These are phyloP conservation scores for Primulina huaijiensis DNA, from an alignment of 257 asterid species.

Conservation along the genomic window DNA sequence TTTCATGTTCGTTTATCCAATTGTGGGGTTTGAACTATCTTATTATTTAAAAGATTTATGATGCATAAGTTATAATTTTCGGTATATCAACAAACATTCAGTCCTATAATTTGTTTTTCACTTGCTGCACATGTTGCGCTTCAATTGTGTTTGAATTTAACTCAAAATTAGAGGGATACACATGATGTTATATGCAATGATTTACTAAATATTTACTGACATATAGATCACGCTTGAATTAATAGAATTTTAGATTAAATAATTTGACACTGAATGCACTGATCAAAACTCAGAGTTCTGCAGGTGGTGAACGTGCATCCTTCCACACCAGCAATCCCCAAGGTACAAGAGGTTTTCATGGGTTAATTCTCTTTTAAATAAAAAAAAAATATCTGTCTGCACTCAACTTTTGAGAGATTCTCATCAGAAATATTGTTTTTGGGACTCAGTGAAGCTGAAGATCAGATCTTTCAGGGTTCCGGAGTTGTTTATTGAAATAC, in stretches of 20 bases:
- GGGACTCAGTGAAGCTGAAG: conserved; percentile 74
- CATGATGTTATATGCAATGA: neutral
- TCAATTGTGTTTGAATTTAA: neutral
- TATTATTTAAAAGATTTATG: neutral
- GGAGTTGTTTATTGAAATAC: conserved; percentile 77
- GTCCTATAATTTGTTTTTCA: too few species aligned
- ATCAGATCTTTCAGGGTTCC: conserved; percentile 94
- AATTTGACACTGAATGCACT: conserved; percentile 38
- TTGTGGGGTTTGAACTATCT: neutral
- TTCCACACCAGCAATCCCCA: conserved; percentile 56
- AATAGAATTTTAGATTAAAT: conserved; percentile 1
- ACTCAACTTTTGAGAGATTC: conserved; percentile 23
- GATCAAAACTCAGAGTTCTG: conserved; percentile 36
- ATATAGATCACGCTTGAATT: conserved; percentile 2
- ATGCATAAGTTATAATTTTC: neutral
- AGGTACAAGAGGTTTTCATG: conserved; percentile 44
- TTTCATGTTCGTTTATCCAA: neutral
- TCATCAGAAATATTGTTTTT: conserved; percentile 27
- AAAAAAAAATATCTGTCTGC: neutral
- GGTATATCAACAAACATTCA: neutral
- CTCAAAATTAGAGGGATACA: neutral
- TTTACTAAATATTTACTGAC: too few species aligned
- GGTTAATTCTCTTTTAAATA: neutral
- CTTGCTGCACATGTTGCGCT: neutral
- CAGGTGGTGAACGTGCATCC: conserved; percentile 47